Base-by-base conservation (phyloP, 306 rosid species). In the Cajanus cajan region DNA sequence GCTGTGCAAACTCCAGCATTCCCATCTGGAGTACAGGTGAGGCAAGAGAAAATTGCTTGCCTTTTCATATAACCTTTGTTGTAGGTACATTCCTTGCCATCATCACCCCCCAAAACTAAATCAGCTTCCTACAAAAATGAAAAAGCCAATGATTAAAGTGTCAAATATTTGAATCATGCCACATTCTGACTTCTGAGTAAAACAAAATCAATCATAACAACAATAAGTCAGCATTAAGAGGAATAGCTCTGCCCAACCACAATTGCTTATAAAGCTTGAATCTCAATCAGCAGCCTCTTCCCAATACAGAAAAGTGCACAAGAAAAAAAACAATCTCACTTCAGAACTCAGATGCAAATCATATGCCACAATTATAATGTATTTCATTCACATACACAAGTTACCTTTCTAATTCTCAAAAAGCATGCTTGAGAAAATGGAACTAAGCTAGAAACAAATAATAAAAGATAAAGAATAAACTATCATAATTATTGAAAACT, bases 1-100 rank as follows among this genome's bases (percentile, higher is more conserved):
- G 99, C 99, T n/a, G 97, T 91, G 88, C 99, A 96, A 74, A 96
- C 98, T 84, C 99, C 99, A 84, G 97, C 96, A 85, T 93, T 93
- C 58, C 99, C 99, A 24, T 88, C 96, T 4, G 98, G 98, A 74
- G 93, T 87, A 80, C 99, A 96, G 51, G 99, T 96, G 76, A 96
- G 87, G 85, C 99, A 96, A 39, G 99, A 96, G 84, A 96, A 96
- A 83, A 96, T 85, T 50, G 99, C 99, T 78, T 96, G 99, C 83
- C 98, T 90, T 87, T 91, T 96, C 98, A 96, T 85, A 82, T 96
- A 93, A 45, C 99, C 97, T 62, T 86, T 93, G 74, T 51, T 86
- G 67, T 93, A 93, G 83, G 99, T 96, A 83, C 99, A 96, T 79
- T 93, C 99, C 83, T 91, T 91, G 71, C 99, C 99, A 79, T 93